These are phyloP conservation scores for Cryptosporidium canis DNA, from an alignment of 169 alveolate species.

Conservation along the genomic window DNA sequence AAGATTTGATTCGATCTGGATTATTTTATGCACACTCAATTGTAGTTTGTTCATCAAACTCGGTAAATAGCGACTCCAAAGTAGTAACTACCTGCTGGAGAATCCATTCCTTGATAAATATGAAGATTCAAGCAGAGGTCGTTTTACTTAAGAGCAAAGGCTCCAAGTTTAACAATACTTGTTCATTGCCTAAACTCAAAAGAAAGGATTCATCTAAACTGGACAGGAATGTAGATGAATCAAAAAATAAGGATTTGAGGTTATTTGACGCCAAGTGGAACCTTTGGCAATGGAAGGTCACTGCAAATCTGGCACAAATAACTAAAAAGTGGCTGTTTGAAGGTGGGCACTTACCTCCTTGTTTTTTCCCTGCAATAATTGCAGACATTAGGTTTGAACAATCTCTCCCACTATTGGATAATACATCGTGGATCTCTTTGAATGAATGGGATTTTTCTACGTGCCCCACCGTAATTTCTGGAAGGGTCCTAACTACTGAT, in stretches of 20 bases:
- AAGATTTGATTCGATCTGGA: constrained; percentile 62
- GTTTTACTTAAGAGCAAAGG: constrained; percentile 9
- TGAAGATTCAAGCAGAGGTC: constrained; percentile 67
- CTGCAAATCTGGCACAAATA: constrained; percentile 64
- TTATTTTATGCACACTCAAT: constrained; percentile 65
- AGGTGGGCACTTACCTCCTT: constrained; percentile 72
- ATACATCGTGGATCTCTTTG: constrained; percentile 50
- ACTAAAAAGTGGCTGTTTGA: constrained; percentile 64
- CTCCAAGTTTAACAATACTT: neutral
- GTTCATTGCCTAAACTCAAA: neutral
- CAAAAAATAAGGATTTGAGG: constrained; percentile 4
- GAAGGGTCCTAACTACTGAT: constrained; percentile 69
- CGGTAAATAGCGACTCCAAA: constrained; percentile 40
- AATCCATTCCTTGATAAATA: constrained; percentile 42
- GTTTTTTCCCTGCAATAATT: constrained; percentile 68
- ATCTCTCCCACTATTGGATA: constrained; percentile 52
- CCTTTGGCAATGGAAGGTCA: constrained; percentile 70
- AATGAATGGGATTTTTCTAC: constrained; percentile 61
- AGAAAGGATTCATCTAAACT: neutral
- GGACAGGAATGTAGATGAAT: neutral
- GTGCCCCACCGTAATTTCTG: constrained; percentile 53
- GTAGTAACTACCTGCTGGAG: constrained; percentile 67
- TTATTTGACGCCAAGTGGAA: constrained; percentile 61
- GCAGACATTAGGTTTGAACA: constrained; percentile 65
- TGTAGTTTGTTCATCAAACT: constrained; percentile 60